Evolutionary conservation across 2,329 filamentous ascomycete species (phyloP).

Genomic region (Didymella pomorum): DNA sequence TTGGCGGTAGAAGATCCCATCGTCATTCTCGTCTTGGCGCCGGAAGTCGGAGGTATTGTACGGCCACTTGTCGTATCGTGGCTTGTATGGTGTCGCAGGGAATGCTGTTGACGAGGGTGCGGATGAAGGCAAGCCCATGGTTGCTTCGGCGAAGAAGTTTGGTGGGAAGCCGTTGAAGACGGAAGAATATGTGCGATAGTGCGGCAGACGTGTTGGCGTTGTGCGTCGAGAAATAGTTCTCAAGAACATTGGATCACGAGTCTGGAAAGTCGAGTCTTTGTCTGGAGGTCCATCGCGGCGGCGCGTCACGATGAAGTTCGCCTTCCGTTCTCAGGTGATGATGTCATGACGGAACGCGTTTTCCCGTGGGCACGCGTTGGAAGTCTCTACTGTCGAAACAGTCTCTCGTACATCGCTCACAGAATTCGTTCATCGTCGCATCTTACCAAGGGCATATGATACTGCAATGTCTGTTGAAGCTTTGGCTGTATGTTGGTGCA

Average conservation of each 20-base stretch:
- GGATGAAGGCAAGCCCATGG: constrained; percentile 6
- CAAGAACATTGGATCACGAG: constrained; percentile 1
- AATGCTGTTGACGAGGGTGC: constrained; percentile 2
- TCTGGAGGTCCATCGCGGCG: background rate
- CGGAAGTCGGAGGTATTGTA: constrained; percentile 47
- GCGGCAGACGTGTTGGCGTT: background rate
- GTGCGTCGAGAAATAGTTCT: background rate
- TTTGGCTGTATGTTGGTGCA: too few relatives aligned
- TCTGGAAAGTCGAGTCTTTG: background rate
- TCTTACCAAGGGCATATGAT: background rate
- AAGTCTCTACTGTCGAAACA: background rate
- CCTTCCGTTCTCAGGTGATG: constrained; percentile 20
- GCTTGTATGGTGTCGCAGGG: constrained; percentile 25
- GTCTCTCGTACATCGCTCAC: too few relatives aligned
- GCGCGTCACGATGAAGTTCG: constrained; percentile 6
- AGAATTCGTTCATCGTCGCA: background rate
- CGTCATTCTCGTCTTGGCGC: constrained; percentile 48
- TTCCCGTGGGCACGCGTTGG: constrained; percentile 24
- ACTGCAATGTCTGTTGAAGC: background rate
- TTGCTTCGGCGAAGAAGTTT: constrained; percentile 17
- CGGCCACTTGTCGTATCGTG: constrained; percentile 33
- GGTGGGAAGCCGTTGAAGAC: constrained; percentile 11
- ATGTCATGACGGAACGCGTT: constrained; percentile 32
- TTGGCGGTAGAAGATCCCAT: constrained; percentile 51
- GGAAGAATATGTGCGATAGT: constrained; percentile 7